Evolutionary conservation across 768 basidiomycete species (phyloP), one percentile per base, ranked within the genome.

Genomic region (Podaxis pistillaris): DNA sequence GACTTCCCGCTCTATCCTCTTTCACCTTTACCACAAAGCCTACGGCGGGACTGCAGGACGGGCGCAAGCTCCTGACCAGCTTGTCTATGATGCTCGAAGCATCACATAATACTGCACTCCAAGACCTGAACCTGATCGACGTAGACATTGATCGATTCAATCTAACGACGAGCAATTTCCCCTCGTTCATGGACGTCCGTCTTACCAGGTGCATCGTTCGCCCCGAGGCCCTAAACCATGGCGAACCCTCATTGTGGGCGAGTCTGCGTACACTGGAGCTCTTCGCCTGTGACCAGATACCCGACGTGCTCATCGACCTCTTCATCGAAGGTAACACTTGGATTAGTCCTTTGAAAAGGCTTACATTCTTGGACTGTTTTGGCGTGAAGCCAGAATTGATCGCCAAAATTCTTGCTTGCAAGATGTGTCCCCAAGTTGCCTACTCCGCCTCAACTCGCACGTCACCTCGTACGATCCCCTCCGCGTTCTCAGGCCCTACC

Each of bases 91-190:
- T 64, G 57, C 47, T 59, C 9, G 40, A 53, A 7, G 41, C 44
- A n/a, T 64, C 63, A 3, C 36, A 52, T n/a, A 60, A 60, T 54
- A 24, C 30, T 7, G 7, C 5, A 17, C 36, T 64, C 22, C 63
- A 40, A 15, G 58, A 54, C 19, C 17, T 64, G 33, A 55, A 37
- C 13, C 30, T 64, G 41, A 4, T 26, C 40, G 57, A 64, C 36
- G 58, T 64, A 11, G 63, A 58, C 40, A 58, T 58, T 24, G 38
- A 50, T 40, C 63, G 46, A 33, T 56, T 59, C 40, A 49, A 41
- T n/a, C 19, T 64, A 36, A 41, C 26, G 9, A 1, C 58, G 7
- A 28, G 24, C 24, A 17, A 64, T 30, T 17, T 59, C 11, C 63
- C 63, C 40, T 58, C 63, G 11, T n/a, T 64, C 11, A 44, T 46